phyloP scores from a whole-genome alignment of 106 monocot species.

The Dendrobium chrysotoxum region DNA sequence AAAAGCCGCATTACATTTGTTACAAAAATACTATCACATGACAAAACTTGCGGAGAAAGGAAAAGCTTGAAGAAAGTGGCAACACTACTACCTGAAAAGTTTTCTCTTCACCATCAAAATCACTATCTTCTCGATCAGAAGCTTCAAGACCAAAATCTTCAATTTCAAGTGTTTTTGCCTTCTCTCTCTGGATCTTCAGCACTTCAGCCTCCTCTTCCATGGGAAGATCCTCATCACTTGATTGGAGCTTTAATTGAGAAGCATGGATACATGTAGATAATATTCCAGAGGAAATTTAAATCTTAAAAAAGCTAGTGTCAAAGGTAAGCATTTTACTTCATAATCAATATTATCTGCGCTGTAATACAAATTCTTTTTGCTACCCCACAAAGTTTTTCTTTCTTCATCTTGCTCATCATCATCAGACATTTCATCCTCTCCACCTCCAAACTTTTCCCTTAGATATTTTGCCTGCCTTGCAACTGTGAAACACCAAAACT shows the following conservation, averaged over 20 bases:
- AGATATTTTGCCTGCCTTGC: constrained; percentile 65
- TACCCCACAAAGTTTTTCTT: constrained; percentile 49
- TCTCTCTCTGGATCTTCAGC: constrained; percentile 57
- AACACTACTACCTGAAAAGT: constrained; percentile 25
- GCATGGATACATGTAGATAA: neutral
- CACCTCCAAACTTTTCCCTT: constrained; percentile 51
- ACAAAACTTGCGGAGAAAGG: neutral
- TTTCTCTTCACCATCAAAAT: constrained; percentile 30
- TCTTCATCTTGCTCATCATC: constrained; percentile 41
- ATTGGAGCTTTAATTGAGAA: constrained; percentile 40
- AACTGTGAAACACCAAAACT: constrained; percentile 23
- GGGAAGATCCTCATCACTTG: constrained; percentile 78
- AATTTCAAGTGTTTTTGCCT: constrained; percentile 49
- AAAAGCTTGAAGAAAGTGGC: neutral
- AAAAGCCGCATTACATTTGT: neutral
- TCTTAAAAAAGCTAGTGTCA: neutral
- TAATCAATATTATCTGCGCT: constrained; percentile 59
- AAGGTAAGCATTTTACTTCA: constrained; percentile 30
- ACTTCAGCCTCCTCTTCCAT: constrained; percentile 73
- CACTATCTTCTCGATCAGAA: constrained; percentile 31
- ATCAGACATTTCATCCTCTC: constrained; percentile 49
- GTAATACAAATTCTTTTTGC: constrained; percentile 56
- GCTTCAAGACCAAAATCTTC: constrained; percentile 75
- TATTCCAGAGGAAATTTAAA: neutral
- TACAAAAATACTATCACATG: neutral